Evolutionary conservation across 2,329 filamentous ascomycete genomes (phyloP), one percentile per base, ranked within the genome.

Genomic region (Colletotrichum theobromicola): DNA sequence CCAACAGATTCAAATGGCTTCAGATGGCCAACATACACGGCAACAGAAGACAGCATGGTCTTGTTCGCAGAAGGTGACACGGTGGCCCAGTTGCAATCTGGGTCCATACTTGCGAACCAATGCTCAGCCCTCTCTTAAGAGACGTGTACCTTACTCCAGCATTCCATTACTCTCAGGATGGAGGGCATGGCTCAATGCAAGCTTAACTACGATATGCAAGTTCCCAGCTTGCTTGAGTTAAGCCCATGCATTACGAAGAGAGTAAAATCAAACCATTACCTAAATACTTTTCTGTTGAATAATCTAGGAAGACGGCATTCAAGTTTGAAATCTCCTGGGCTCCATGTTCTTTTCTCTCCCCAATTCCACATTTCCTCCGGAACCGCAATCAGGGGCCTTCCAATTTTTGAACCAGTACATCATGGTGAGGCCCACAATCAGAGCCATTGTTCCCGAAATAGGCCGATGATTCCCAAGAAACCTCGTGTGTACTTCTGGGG

Each of bases 1-100:
- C 80, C 80, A 2, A 72, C 58, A 2, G 74, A 76, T 61, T 76
- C 72, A 7, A 67, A 72, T 4, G 30, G 66, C 15, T 68, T 77
- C n/a, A 73, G 65, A 10, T 81, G 78, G 80, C 78, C 77, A 28
- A 74, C 78, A 55, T 81, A 80, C 65, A 58, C 70, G 6, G 21
- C 63, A 7, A 66, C 72, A 7, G 46, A 70, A n/a, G 75, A 78
- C 26, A 78, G 74, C 2, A 73, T 80, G 75, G 74, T 76, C 4
- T 68, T 78, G 2, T 76, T 80, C 74, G 79, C 78, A 7, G 69
- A 72, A 24, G 74, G 73, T 4, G 55, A 75, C n/a, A 55, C 72
- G 21, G 32, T 28, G n/a, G 18, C 53, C 8, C 66, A 28, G n/a
- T 10, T 61, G 12, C 32, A 60, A 28, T 68, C 50, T 7, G 34